phyloP scores from a whole-genome alignment of 2,329 filamentous ascomycete species.

The Colletotrichum truncatum region DNA sequence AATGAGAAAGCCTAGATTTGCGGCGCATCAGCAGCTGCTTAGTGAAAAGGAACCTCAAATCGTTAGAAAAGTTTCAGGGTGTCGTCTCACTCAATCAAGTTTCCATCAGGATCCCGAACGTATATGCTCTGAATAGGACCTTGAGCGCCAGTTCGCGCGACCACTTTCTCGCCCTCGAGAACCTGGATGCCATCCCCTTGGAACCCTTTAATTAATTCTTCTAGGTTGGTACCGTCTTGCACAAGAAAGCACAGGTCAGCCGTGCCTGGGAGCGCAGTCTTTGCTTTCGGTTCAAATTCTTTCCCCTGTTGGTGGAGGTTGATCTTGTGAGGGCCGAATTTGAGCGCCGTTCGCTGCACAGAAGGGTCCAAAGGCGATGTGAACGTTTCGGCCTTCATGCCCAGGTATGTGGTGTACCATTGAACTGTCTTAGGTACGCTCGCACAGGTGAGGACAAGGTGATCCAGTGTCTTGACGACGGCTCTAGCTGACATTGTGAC shows the following conservation, averaged over 20 bases:
- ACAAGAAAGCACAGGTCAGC: constrained; percentile 70
- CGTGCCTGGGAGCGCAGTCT: constrained; percentile 61
- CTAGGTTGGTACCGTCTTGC: constrained; percentile 52
- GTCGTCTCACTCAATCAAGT: constrained; percentile 69
- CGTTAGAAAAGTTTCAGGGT: not conserved
- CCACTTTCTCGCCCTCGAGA: constrained; percentile 59
- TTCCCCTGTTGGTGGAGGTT: constrained; percentile 67
- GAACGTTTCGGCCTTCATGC: constrained; percentile 66
- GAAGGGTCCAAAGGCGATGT: constrained; percentile 47
- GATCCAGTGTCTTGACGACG: constrained; percentile 60
- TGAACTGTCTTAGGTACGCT: constrained; percentile 56
- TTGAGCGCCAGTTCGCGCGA: constrained; percentile 63
- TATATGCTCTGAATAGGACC: constrained; percentile 67
- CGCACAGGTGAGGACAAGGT: constrained; percentile 67
- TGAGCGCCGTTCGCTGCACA: constrained; percentile 57
- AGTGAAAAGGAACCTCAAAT: not conserved
- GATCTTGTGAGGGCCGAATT: constrained; percentile 68
- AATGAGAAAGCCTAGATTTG: not conserved
- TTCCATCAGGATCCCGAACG: constrained; percentile 68
- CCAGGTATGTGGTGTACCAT: constrained; percentile 65
- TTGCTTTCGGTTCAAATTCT: constrained; percentile 69
- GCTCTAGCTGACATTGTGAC: constrained; percentile 23
- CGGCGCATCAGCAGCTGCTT: not conserved
- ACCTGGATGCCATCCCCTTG: constrained; percentile 55
- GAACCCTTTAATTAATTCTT: constrained; percentile 52